These are phyloP conservation scores for Lactuca sativa DNA, from an alignment of 129 eudicot genomes.

Conservation along the genomic window DNA sequence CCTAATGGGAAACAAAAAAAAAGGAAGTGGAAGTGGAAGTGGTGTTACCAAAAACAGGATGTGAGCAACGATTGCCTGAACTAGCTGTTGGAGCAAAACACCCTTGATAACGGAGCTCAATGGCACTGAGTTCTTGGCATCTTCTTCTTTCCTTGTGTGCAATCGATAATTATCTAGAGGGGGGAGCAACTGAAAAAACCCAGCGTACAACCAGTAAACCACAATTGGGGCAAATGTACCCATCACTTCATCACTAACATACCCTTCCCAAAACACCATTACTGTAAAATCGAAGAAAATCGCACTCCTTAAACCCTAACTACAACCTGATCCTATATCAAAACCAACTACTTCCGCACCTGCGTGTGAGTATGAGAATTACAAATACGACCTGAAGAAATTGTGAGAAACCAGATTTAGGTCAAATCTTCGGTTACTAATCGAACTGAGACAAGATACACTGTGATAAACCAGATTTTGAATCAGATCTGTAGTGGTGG, in stretches of 20 bases:
- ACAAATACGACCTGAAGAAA: background rate
- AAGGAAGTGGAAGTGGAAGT: background rate
- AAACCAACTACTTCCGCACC: background rate
- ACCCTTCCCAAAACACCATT: slow-evolving; percentile 91
- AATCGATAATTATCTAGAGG: slow-evolving; percentile 64
- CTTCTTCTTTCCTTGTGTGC: slow-evolving; percentile 66
- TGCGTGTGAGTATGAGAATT: background rate
- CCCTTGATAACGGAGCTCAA: slow-evolving; percentile 57
- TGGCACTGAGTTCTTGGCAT: slow-evolving; percentile 56
- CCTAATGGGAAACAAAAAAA: background rate
- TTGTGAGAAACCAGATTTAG: slow-evolving; percentile 1
- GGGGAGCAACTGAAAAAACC: slow-evolving; percentile 65
- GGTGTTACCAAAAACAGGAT: slow-evolving; percentile 64
- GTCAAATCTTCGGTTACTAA: background rate
- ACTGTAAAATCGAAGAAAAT: slow-evolving; percentile 11
- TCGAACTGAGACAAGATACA: background rate
- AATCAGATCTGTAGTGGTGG: slow-evolving; percentile 31
- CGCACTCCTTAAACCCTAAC: slow-evolving; percentile 18
- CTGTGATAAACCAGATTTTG: background rate
- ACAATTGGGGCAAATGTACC: slow-evolving; percentile 82
- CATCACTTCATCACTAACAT: slow-evolving; percentile 79
- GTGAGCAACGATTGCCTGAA: slow-evolving; percentile 69
- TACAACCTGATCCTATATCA: background rate
- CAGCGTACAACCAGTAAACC: slow-evolving; percentile 76
- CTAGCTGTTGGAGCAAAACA: slow-evolving; percentile 69